Base-by-base conservation (phyloP, 2,329 filamentous ascomycete genomes). In the Fulvia fulva region DNA sequence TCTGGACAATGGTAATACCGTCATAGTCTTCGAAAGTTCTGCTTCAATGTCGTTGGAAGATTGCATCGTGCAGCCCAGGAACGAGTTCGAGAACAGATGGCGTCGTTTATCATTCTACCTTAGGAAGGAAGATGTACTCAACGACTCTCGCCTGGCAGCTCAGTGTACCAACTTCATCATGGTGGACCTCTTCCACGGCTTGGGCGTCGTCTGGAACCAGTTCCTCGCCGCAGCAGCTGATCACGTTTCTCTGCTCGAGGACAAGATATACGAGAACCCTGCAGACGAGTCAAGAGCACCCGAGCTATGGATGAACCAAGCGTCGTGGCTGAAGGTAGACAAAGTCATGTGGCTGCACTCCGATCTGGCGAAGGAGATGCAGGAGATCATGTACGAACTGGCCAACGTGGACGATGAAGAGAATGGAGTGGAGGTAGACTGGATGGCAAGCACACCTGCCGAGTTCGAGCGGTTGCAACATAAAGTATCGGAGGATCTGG, bases 11-110 rank as follows among this genome's bases (percentile, higher is more conserved):
- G 75, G 75, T 21, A 78, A 75, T 58, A 79, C 78, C 0, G 78
- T 83, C 56, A 80, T 83, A 55, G 70, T 83, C 26, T 82, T 83
- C 59, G 80, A 83, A 59, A 77, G 78, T 50, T 78, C 78, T 0
- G 75, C 79, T 26, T 77, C 77, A 1, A 73, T 74, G 19, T 74
- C 72, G 11, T 75, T 79, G 25, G 73, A 78, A 37, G 78, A 83
- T 61, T 82, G 80, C 1, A 61, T 83, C 9, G 76, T 82, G 21
- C 71, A 77, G 2, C 79, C 80, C 3, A 73, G 80, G 14, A 74
- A 78, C 46, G 76, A 81, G 57, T 75, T 79, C 50, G 81, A 83
- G 65, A 73, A 73, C n/a, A 73, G 77, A n/a, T 83, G 81, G 80
- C 74, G 80, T 8, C 71, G 80, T 5, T 67, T 83, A 5, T 78